Evolutionary conservation across 129 eudicot species (phyloP).

Genomic region (Flaveria brownii): DNA sequence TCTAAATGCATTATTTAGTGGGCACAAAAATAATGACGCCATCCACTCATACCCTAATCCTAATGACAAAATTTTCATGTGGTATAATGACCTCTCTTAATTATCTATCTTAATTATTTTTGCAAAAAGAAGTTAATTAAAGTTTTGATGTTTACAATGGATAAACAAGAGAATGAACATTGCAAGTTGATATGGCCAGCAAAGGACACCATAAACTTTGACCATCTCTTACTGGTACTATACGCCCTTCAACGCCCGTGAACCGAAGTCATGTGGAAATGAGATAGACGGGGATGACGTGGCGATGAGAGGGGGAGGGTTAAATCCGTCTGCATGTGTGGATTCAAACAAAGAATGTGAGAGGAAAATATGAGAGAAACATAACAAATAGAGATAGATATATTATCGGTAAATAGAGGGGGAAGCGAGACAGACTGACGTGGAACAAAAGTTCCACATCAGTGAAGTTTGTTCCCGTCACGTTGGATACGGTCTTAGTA

Average conservation of each 20-base stretch:
- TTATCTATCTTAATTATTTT: background rate
- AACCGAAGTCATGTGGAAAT: no score
- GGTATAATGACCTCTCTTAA: background rate
- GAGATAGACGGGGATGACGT: no score
- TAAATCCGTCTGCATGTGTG: no score
- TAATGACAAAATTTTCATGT: background rate
- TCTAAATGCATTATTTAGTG: background rate
- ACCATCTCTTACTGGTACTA: background rate
- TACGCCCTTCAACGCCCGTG: no score
- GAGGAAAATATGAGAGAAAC: no score
- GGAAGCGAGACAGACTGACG: no score
- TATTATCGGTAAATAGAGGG: no score
- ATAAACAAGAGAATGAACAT: background rate
- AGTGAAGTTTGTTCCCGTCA: no score
- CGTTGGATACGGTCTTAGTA: background rate
- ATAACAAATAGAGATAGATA: no score
- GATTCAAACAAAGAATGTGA: no score
- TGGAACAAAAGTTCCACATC: no score
- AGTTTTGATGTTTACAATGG: background rate
- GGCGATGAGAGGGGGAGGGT: no score
- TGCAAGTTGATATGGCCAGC: background rate
- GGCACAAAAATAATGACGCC: slow-evolving; percentile 16
- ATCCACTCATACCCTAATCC: slow-evolving; percentile 6
- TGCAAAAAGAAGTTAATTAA: background rate
- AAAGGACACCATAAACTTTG: background rate